Evolutionary conservation across 108 stramenopile species (phyloP).

Genomic region (Skeletonema menzelii): DNA sequence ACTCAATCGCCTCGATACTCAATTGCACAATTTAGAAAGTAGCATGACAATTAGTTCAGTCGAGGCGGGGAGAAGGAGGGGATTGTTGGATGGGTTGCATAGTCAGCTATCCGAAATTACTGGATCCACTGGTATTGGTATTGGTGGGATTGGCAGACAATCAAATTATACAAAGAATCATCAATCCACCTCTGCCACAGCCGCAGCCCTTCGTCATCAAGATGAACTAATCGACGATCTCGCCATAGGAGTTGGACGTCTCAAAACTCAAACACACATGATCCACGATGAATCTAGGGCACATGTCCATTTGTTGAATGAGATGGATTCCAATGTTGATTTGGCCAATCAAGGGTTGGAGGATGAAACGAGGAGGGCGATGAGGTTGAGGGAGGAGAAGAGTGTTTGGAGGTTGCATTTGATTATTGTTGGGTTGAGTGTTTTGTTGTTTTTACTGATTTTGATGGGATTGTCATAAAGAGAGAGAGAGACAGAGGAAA

Average conservation of each 20-base stretch:
- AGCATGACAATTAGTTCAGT: constrained; percentile 29
- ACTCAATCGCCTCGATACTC: constrained; percentile 34
- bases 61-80: constrained; percentile 32
- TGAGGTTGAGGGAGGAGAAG: constrained; percentile 73
- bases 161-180: too few species aligned
- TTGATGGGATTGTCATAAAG: constrained; percentile 65
- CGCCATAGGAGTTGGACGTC: constrained; percentile 80
- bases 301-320: constrained; percentile 83
- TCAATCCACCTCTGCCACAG: constrained; percentile 20
- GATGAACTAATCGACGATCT: constrained; percentile 93
- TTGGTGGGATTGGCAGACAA: constrained; percentile 11
- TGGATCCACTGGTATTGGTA: not conserved
- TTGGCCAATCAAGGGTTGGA: constrained; percentile 79
- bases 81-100: constrained; percentile 38
- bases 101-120: constrained; percentile 19
- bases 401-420: constrained; percentile 85
- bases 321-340: constrained; percentile 90
- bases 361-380: constrained; percentile 79
- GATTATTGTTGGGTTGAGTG: constrained; percentile 72
- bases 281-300: constrained; percentile 87
- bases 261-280: constrained; percentile 78
- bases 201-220: constrained; percentile 74
- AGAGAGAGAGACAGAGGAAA: not conserved
- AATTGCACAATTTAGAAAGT: constrained; percentile 31
- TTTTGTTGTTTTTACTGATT: constrained; percentile 79